Percentiles rank a stretch among this genome's conserved stretches.
Conservation (phyloP, 495 filamentous ascomycete species). For the Podospora anserina region DNA sequence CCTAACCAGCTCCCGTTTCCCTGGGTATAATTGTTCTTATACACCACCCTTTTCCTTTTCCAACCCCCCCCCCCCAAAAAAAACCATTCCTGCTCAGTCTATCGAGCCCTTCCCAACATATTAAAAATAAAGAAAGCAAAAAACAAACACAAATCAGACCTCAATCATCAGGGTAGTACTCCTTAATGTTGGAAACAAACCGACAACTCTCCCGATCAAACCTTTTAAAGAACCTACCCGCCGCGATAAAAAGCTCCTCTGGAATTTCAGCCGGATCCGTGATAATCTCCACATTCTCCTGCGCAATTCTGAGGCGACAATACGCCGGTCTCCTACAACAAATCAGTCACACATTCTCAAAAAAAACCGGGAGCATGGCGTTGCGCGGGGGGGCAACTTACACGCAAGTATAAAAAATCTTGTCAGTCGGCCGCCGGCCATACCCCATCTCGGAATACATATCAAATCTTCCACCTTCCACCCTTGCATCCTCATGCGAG, state of each 20-base stretch:
- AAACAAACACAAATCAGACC: background rate
- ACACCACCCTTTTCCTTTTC: background rate
- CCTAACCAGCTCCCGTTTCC: background rate
- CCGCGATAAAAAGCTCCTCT: conserved; percentile 59
- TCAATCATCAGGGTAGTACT: conserved; percentile 84
- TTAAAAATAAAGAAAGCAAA: background rate
- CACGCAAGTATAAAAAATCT: conserved; percentile 79
- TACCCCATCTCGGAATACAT: conserved; percentile 41
- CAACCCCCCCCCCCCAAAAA: background rate
- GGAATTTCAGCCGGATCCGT: conserved; percentile 43
- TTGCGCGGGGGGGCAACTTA: conserved; percentile 44
- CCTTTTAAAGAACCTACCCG: conserved; percentile 85
- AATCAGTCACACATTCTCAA: background rate
- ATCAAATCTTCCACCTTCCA: conserved; percentile 30
- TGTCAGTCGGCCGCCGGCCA: conserved; percentile 50
- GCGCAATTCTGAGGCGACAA: conserved; percentile 71
- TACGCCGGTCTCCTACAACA: conserved; percentile 21
- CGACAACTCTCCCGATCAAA: conserved; percentile 63
- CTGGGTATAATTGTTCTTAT: background rate
- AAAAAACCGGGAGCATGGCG: conserved; percentile 4
- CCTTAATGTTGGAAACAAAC: conserved; percentile 84
- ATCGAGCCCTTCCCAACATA: background rate
- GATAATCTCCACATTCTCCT: conserved; percentile 77
- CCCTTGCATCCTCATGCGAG: conserved; percentile 52
- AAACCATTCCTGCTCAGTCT: background rate